Evolutionary conservation across 2,329 filamentous ascomycete species (phyloP).

Genomic region (Fusarium transvaalense): DNA sequence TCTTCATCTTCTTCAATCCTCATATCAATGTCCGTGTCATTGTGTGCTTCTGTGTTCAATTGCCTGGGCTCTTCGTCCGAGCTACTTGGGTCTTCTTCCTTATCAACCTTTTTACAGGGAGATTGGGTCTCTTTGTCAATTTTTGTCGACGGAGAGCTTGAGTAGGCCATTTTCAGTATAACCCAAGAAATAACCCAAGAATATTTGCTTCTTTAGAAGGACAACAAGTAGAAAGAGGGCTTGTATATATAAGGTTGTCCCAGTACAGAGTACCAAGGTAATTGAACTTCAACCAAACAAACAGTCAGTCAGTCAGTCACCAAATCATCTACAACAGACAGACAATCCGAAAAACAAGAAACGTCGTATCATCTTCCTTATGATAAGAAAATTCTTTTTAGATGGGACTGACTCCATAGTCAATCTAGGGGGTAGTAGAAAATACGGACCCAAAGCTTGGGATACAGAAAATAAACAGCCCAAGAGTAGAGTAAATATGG

Average conservation of each 20-base stretch:
- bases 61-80: not conserved
- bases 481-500: too few relatives aligned
- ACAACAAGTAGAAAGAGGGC: not conserved
- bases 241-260: not conserved
- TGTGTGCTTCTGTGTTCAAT: not conserved
- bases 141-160: not conserved
- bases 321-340: not conserved
- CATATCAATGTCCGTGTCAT: not conserved
- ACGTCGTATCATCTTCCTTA: not conserved
- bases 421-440: too few relatives aligned
- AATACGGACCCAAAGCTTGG: too few relatives aligned
- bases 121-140: not conserved
- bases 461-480: too few relatives aligned
- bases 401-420: conserved; percentile 1
- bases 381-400: not conserved
- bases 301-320: not conserved
- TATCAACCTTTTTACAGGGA: not conserved
- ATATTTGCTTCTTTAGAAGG: not conserved
- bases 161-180: not conserved
- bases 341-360: not conserved
- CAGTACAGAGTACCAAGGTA: not conserved
- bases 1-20: not conserved
- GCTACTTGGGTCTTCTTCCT: not conserved
- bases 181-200: not conserved
- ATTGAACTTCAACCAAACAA: not conserved